Evolutionary conservation across 2,329 filamentous ascomycete species (phyloP), one percentile per base, ranked within the genome.

Genomic region (Colletotrichum kahawae): DNA sequence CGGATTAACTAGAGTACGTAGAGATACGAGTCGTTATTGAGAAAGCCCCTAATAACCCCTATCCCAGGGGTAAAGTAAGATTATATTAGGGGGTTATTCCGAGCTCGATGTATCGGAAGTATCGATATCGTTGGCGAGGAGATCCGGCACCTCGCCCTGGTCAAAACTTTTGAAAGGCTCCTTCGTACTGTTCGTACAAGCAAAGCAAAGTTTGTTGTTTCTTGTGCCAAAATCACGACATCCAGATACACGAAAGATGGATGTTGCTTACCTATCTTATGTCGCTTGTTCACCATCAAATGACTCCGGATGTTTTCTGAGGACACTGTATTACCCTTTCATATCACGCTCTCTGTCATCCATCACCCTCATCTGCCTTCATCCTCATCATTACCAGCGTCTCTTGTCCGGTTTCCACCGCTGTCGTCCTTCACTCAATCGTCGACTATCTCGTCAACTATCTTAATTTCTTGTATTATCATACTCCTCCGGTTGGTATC

Each of bases 391-490:
- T 48, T 21, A 21, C 38, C n/a, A n/a, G n/a, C n/a, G 13, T 48
- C 43, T 7, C 5, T 21, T 48, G 9, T 12, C 5, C 43, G 1
- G 2, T 7, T 4, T 48, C 10, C 18, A 48, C 6, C n/a, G 10
- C 43, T 13, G 3, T 21, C 9, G 5, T 10, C n/a, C 0, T 21
- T 0, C 5, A 2, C 4, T 7, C 43, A 4, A 7, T 48, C n/a
- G 38, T 48, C 18, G n/a, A 48, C 0, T 48, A 9, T 48, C 43
- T 21, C 43, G 38, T 48, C 18, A 10, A 48, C 0, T 48, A 9
- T 48, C 43, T 21, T 18, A 14, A n/a, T 5, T 1, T 48, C 10
- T n/a, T 21, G 43, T 48, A n/a, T 21, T 4, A 7, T 48, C 12
- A 21, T 48, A 18, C 10, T 21, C n/a, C 43, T 48, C 2, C 5